Evolutionary conservation across 495 filamentous ascomycete genomes (phyloP).

Genomic region (Aspergillus diversus): DNA sequence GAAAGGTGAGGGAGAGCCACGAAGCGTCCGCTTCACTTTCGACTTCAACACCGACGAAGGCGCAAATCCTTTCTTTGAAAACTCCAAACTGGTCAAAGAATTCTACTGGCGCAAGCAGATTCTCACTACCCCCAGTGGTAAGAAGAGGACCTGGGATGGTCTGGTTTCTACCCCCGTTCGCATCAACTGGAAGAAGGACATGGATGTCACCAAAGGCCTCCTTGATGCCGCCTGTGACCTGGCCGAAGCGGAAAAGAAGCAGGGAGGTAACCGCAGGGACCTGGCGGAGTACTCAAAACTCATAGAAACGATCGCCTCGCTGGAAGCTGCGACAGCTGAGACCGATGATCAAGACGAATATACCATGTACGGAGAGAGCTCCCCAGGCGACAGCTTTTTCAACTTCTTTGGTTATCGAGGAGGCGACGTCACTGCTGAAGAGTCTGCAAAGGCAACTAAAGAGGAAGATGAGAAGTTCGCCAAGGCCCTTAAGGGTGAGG

Average conservation of each 20-base stretch:
- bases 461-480: conserved; percentile 61
- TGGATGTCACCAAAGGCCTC: conserved; percentile 81
- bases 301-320: conserved; percentile 47
- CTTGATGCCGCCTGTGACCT: conserved; percentile 69
- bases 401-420: conserved; percentile 81
- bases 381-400: conserved; percentile 77
- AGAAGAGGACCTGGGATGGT: conserved; percentile 65
- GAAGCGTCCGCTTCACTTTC: conserved; percentile 49
- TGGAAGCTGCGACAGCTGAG: conserved; percentile 41
- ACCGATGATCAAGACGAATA: conserved; percentile 53
- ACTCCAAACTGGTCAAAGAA: conserved; percentile 80
- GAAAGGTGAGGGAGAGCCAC: conserved; percentile 53
- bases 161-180: conserved; percentile 83
- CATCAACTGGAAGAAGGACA: conserved; percentile 84
- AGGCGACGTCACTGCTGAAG: conserved; percentile 66
- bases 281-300: conserved; percentile 57
- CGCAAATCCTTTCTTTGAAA: conserved; percentile 73
- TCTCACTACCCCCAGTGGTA: conserved; percentile 38
- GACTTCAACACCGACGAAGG: conserved; percentile 48
- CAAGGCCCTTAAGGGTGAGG: conserved; percentile 59
- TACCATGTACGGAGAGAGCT: conserved; percentile 58
- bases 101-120: conserved; percentile 74
- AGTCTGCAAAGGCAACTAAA: conserved; percentile 61
- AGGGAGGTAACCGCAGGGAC: conserved; percentile 37
- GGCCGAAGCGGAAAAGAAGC: conserved; percentile 66